phyloP scores from a whole-genome alignment of 805 yeast species.

The Cyberlindnera sargentensis region DNA sequence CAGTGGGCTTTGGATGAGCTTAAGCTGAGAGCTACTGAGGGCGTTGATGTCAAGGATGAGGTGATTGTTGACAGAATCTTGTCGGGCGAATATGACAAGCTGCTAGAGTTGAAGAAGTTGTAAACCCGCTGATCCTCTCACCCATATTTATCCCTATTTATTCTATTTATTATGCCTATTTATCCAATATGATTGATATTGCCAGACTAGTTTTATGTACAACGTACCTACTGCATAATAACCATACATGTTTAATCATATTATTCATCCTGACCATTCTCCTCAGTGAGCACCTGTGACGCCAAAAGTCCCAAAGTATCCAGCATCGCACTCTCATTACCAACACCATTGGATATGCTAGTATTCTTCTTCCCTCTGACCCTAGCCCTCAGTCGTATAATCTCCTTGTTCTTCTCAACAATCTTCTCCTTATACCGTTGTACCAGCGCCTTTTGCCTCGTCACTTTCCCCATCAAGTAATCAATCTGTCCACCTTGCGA shows the following conservation, averaged over 20 bases:
- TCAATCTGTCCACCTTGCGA: conserved; percentile 26
- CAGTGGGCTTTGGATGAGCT: conserved; percentile 86
- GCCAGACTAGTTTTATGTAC: too few relatives aligned
- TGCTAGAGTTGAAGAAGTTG: conserved; percentile 44
- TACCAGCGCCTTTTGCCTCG: conserved; percentile 35
- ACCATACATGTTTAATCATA: background rate
- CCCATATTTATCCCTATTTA: conserved; percentile 10
- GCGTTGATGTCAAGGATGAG: conserved; percentile 62
- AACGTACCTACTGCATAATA: too few relatives aligned
- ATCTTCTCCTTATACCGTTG: conserved; percentile 38
- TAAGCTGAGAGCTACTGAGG: conserved; percentile 67
- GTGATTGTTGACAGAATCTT: conserved; percentile 74
- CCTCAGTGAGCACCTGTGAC: conserved; percentile 41
- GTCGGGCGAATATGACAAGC: conserved; percentile 76
- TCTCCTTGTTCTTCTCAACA: conserved; percentile 37
- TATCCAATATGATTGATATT: too few relatives aligned
- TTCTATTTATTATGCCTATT: conserved; percentile 5
- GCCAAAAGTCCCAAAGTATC: conserved; percentile 50
- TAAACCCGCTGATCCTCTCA: background rate
- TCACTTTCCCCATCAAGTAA: conserved; percentile 30
- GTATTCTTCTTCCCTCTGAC: conserved; percentile 1
- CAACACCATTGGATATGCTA: conserved; percentile 1
- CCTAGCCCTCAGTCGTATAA: conserved; percentile 29
- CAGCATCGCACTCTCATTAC: conserved; percentile 25
- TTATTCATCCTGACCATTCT: conserved; percentile 11